phyloP scores from a whole-genome alignment of 1,284 basidiomycete genomes.

The Rhodofomes roseus region DNA sequence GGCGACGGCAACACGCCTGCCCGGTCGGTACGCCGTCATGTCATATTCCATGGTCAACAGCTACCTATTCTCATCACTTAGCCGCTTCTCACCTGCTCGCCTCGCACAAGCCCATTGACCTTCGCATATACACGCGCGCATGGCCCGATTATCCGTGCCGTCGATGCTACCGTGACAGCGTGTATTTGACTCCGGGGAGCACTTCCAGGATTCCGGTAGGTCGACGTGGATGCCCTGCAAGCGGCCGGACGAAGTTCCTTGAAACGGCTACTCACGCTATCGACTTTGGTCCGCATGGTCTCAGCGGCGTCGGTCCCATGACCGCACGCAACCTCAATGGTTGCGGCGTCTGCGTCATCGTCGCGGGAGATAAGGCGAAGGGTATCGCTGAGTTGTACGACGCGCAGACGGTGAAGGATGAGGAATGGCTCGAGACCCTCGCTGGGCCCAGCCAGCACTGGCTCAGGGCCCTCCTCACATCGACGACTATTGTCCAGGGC shows the following conservation, averaged over 20 bases:
- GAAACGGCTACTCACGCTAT: constrained; percentile 89
- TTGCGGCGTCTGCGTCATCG: constrained; percentile 85
- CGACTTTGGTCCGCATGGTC: constrained; percentile 95
- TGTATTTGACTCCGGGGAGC: too few relatives aligned
- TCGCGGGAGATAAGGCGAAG: constrained; percentile 83
- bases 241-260: constrained; percentile 86
- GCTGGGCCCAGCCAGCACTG: constrained; percentile 82
- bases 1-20: too few relatives aligned
- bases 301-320: constrained; percentile 90
- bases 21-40: too few relatives aligned
- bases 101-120: too few relatives aligned
- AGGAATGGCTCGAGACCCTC: constrained; percentile 92
- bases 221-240: too few relatives aligned
- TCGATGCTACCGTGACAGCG: too few relatives aligned
- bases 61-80: too few relatives aligned
- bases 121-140: too few relatives aligned
- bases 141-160: too few relatives aligned
- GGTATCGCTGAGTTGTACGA: constrained; percentile 85
- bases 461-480: constrained; percentile 84
- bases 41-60: too few relatives aligned
- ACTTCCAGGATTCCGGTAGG: too few relatives aligned
- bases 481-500: constrained; percentile 84
- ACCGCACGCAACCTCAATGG: constrained; percentile 91
- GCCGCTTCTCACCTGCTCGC: too few relatives aligned
- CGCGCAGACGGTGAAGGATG: constrained; percentile 62